Evolutionary conservation across 441 rosid species (phyloP).

Genomic region (Kokia cookei): DNA sequence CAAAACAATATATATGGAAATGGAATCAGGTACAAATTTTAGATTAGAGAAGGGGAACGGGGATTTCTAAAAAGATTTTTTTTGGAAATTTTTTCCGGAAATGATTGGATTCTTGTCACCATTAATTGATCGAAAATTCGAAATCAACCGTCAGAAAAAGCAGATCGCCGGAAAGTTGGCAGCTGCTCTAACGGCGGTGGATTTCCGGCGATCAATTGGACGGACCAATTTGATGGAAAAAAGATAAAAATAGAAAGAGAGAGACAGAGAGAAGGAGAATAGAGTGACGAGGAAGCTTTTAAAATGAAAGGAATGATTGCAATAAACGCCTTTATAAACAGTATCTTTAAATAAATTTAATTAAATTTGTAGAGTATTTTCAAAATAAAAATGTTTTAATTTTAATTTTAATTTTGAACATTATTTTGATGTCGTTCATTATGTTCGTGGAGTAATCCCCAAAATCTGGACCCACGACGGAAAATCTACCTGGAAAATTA

Average conservation of each 20-base stretch:
- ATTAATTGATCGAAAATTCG: conserved; percentile 11
- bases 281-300: conserved; percentile 2
- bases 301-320: not conserved
- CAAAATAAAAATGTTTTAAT: not conserved
- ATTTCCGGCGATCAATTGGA: conserved; percentile 27
- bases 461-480: not conserved
- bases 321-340: not conserved
- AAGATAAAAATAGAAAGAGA: not conserved
- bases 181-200: conserved; percentile 20
- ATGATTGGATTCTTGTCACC: conserved; percentile 6
- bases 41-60: not conserved
- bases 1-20: conserved; percentile 14
- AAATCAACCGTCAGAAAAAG: conserved; percentile 16
- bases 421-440: not conserved
- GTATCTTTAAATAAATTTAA: not conserved
- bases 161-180: conserved; percentile 23
- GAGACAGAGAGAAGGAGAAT: not conserved
- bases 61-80: not conserved
- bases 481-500: not conserved
- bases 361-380: not conserved
- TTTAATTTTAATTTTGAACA: not conserved
- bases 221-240: not conserved
- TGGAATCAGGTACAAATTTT: not conserved
- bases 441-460: not conserved
- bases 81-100: not conserved